Evolutionary conservation across 2,329 filamentous ascomycete species (phyloP).

Genomic region (Pseudogymnoascus sp.): DNA sequence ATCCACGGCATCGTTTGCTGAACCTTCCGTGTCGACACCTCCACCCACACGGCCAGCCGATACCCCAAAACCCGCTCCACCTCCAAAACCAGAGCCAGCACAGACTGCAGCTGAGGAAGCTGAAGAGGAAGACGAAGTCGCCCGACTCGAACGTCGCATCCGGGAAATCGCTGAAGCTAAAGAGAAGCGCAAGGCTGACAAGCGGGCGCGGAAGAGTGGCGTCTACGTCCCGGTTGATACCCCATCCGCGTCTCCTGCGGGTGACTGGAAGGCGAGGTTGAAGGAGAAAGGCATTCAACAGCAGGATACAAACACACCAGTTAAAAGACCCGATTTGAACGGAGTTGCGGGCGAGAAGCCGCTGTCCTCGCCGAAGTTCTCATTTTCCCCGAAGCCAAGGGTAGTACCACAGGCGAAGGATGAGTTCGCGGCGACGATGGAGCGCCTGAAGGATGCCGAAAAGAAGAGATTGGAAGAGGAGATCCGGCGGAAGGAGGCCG

Average conservation of each 20-base stretch:
- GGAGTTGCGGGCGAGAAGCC: constrained; percentile 34
- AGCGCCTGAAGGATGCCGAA: constrained; percentile 50
- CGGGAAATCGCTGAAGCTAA: constrained; percentile 36
- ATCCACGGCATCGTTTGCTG: neutral
- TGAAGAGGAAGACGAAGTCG: constrained; percentile 36
- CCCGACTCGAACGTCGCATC: constrained; percentile 38
- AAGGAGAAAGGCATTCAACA: constrained; percentile 13
- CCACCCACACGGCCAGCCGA: constrained; percentile 18
- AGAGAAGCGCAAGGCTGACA: constrained; percentile 29
- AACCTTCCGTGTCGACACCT: constrained; percentile 13
- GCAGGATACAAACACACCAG: constrained; percentile 24
- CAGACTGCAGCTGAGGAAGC: constrained; percentile 16
- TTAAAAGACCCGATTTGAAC: constrained; percentile 30
- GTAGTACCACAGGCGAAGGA: constrained; percentile 18
- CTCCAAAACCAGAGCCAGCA: constrained; percentile 9
- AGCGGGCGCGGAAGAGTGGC: constrained; percentile 34
- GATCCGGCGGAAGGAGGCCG: constrained; percentile 40
- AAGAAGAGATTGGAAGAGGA: constrained; percentile 46
- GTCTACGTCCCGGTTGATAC: constrained; percentile 24
- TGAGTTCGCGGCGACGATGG: constrained; percentile 41
- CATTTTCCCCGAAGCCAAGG: constrained; percentile 26
- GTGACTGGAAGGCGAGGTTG: constrained; percentile 12
- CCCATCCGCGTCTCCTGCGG: constrained; percentile 13
- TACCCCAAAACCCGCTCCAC: constrained; percentile 10
- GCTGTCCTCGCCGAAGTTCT: constrained; percentile 29